These are phyloP conservation scores for Geotrichum aggregatum DNA, from an alignment of 1,139 yeast species.

Conservation along the genomic window DNA sequence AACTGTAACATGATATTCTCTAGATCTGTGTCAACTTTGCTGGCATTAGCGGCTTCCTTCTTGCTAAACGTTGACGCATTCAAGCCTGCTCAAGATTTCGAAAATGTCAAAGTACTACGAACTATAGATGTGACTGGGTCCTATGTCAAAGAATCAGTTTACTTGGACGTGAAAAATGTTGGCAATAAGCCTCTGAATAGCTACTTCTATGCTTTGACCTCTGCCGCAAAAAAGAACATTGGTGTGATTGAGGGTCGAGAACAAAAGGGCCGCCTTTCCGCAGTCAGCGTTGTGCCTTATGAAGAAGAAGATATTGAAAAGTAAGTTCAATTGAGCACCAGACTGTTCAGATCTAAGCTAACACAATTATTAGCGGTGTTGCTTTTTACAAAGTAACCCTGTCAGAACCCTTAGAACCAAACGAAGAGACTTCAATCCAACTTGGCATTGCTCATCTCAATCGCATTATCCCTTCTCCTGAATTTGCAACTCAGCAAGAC, in stretches of 20 bases:
- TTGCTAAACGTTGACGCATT: conserved; percentile 15
- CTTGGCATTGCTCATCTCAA: conserved; percentile 54
- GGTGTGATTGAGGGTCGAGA: conserved; percentile 44
- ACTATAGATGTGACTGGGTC: conserved; percentile 60
- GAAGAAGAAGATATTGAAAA: conserved; percentile 23
- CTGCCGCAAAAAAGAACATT: conserved; percentile 44
- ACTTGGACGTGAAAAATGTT: conserved; percentile 56
- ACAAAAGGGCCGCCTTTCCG: conserved; percentile 18
- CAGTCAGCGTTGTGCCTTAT: conserved; percentile 23
- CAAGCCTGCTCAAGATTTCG: conserved; percentile 27
- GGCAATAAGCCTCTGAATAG: conserved; percentile 51
- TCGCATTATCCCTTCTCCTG: conserved; percentile 59
- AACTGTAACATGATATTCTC: conserved; percentile 11
- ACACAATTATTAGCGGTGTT: conserved; percentile 8
- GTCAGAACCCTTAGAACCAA: conserved; percentile 66
- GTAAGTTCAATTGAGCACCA: conserved; percentile 19
- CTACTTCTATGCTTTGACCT: conserved; percentile 54
- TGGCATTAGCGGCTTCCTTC: conserved; percentile 1
- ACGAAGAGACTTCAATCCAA: conserved; percentile 47
- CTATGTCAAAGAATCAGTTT: conserved; percentile 60
- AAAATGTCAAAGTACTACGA: conserved; percentile 34
- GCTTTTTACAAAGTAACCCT: conserved; percentile 48
- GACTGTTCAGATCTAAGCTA: conserved; percentile 21
- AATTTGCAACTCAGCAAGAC: conserved; percentile 54
- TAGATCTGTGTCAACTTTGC: neutral